Base-by-base conservation (phyloP, 805 yeast species). In the Barnettozyma vustinii region DNA sequence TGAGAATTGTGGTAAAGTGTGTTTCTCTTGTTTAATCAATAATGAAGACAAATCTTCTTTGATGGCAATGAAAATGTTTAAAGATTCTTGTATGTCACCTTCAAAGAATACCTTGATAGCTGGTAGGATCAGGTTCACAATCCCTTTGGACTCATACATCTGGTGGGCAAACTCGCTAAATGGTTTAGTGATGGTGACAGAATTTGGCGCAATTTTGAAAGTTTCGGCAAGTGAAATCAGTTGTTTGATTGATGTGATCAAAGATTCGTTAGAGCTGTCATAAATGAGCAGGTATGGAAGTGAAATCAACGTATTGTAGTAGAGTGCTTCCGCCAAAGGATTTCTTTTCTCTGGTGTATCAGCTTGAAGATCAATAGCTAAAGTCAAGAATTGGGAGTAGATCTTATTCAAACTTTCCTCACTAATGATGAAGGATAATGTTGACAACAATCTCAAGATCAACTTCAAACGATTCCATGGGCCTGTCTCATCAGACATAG, bases 401-500 rank as follows among this genome's bases (percentile, higher is more conserved):
- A 87, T 64, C 33, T 66, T 69, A n/a, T 68, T 50, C 5, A 78
- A 55, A 26, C 75, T 79, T 33, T 75, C 76, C 23, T 76, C 79
- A 5, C 67, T 64, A 44, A 88, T 66, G 30, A 89, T 77, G 3
- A 89, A 85, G 1, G 81, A 64, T 53, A 90, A 67, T 3, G 83
- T 65, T 0, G 89, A 80, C 54, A 88, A 68, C 54, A 90, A 81
- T 59, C 96, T 79, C 51, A 88, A 59, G 15, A 83, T 67, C 12
- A 86, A 72, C 65, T 92, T 91, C 53, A 87, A 63, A 54, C 80
- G 79, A 52, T 83, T 83, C 80, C 88, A 86, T 18, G 74, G 67
- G 15, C 90, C 90, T 25, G 72, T 71, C 30, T 70, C 72, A 15
- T 64, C 65, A 1, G 73, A 62, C 12, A 55, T 55, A n/a, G 57